phyloP scores from a whole-genome alignment of 163 green algal species.

The Coccomyxa subellipsoidea region DNA sequence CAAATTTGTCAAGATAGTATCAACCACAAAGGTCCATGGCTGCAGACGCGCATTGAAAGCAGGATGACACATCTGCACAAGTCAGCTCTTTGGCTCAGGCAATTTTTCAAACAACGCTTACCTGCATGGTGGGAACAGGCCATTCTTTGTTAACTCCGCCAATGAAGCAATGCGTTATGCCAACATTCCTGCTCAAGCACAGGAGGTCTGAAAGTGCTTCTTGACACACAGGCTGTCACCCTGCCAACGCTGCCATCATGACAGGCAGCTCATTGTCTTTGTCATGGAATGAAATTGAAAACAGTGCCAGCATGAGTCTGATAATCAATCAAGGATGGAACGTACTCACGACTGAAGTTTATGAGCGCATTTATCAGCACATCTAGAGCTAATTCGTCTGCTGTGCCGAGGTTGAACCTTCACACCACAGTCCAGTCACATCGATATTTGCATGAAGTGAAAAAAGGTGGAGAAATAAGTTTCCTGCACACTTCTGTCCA shows the following conservation, averaged over 20 bases:
- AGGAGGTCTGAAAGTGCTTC: neutral
- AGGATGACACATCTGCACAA: no score
- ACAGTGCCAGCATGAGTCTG: neutral
- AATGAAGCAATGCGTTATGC: conserved; percentile 11
- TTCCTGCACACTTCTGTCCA: neutral
- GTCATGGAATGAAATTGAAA: neutral
- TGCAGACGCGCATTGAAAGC: no score
- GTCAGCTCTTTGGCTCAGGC: no score
- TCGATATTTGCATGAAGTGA: no score
- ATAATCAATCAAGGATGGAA: conserved; percentile 1
- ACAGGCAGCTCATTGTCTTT: no score
- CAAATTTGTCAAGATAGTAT: no score
- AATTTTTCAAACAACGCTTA: no score
- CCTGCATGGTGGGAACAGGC: neutral
- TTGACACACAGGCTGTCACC: no score
- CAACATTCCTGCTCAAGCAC: conserved; percentile 6
- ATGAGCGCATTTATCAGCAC: conserved; percentile 81
- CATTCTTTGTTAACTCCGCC: conserved; percentile 12
- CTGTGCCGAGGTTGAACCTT: conserved; percentile 83
- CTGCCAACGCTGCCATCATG: no score
- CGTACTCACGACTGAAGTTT: conserved; percentile 68
- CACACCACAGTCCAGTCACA: neutral
- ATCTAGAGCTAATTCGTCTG: conserved; percentile 86
- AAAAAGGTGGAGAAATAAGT: neutral
- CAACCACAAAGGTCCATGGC: no score